These are phyloP conservation scores for California macrophylla DNA, from an alignment of 441 rosid species.

Conservation along the genomic window DNA sequence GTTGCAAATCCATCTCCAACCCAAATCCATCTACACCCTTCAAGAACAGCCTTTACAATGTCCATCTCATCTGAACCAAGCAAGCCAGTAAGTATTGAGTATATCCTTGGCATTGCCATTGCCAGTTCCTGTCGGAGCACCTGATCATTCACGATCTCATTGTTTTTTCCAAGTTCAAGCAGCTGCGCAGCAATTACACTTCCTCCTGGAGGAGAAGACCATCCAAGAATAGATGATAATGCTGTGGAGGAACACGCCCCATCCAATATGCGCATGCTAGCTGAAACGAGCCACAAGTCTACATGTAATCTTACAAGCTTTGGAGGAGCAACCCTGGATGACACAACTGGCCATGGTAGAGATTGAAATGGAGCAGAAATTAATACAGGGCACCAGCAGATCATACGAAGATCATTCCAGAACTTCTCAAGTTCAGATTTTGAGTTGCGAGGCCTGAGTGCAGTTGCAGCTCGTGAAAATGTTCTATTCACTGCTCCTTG, in stretches of 20 bases:
- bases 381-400: slow-evolving; percentile 97
- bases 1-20: slow-evolving; percentile 99
- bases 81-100: slow-evolving; percentile 62
- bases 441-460: slow-evolving; percentile 69
- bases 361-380: slow-evolving; percentile 69
- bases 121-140: slow-evolving; percentile 81
- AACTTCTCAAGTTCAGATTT: slow-evolving; percentile 75
- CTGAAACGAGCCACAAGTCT: slow-evolving; percentile 95
- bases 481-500: slow-evolving; percentile 63
- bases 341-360: slow-evolving; percentile 89
- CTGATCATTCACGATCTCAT: slow-evolving; percentile 69
- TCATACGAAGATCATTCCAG: slow-evolving; percentile 80
- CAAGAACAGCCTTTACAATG: slow-evolving; percentile 91
- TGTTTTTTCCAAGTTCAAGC: slow-evolving; percentile 97
- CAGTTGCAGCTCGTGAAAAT: slow-evolving; percentile 82
- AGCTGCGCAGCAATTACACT: slow-evolving; percentile 94
- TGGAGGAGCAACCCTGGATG: slow-evolving; percentile 90
- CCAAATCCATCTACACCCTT: slow-evolving; percentile 99
- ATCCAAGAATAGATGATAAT: slow-evolving; percentile 81
- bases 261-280: slow-evolving; percentile 93
- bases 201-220: slow-evolving; percentile 94
- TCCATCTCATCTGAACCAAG: slow-evolving; percentile 96
- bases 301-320: slow-evolving; percentile 76
- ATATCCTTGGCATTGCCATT: slow-evolving; percentile 84
- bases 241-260: slow-evolving; percentile 94